Conservation (phyloP, 2,329 filamentous ascomycete genomes). For the Chrysoporthe puriensis region DNA sequence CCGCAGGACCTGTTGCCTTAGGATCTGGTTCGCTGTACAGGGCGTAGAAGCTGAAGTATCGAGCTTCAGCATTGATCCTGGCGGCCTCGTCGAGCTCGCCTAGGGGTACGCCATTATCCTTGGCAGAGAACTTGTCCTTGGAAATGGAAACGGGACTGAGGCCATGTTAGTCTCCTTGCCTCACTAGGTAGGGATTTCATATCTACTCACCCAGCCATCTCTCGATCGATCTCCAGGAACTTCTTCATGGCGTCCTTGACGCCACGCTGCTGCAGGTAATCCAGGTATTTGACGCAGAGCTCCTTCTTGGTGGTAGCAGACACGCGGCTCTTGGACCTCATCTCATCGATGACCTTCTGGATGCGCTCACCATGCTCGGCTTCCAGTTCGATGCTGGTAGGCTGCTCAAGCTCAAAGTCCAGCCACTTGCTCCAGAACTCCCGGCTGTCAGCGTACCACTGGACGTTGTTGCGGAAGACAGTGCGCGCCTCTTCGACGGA, state of each 20-base stretch:
- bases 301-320: conserved; percentile 70
- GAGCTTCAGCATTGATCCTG: conserved; percentile 54
- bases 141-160: conserved; percentile 51
- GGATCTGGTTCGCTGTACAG: conserved; percentile 51
- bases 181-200: background rate
- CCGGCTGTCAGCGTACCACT: conserved; percentile 82
- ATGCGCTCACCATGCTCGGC: conserved; percentile 71
- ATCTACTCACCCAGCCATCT: conserved; percentile 76
- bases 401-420: conserved; percentile 85
- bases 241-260: conserved; percentile 80
- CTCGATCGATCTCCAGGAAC: conserved; percentile 79
- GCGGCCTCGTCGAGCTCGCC: conserved; percentile 56
- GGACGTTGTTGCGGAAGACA: conserved; percentile 79
- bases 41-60: conserved; percentile 57
- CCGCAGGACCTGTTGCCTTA: conserved; percentile 53
- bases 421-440: conserved; percentile 92
- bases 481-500: conserved; percentile 79
- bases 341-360: conserved; percentile 76
- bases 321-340: conserved; percentile 74
- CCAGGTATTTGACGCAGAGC: conserved; percentile 77
- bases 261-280: conserved; percentile 81
- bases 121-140: conserved; percentile 43
- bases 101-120: conserved; percentile 49
- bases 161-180: conserved; percentile 23
- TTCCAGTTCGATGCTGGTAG: conserved; percentile 68